Evolutionary conservation across 352 stramenopile species (phyloP).

Genomic region (Aphanomyces invadans): DNA sequence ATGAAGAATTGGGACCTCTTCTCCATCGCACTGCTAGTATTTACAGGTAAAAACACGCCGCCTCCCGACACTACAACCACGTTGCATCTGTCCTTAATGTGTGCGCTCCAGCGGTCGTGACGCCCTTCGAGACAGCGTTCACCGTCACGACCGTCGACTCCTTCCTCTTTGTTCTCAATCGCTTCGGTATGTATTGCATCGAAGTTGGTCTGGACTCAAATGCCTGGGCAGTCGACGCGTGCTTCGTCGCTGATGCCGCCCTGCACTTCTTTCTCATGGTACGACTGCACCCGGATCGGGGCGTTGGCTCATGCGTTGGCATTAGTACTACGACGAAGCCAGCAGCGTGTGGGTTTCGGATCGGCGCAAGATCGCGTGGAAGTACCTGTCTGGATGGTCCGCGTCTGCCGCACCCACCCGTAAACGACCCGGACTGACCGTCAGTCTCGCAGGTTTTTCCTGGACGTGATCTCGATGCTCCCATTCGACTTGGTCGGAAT

Average conservation of each 20-base stretch:
- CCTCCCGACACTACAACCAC: too few species aligned
- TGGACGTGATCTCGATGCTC: conserved; percentile 17
- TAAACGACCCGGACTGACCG: background rate
- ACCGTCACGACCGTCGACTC: background rate
- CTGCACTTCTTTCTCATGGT: conserved; percentile 23
- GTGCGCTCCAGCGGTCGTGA: conserved; percentile 20
- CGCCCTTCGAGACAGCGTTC: conserved; percentile 22
- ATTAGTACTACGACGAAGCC: conserved; percentile 16
- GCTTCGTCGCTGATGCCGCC: conserved; percentile 11
- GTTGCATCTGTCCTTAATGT: background rate
- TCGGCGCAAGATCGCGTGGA: background rate
- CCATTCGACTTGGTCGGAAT: conserved; percentile 18
- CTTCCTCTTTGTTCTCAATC: conserved; percentile 13
- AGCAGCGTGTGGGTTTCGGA: conserved; percentile 17
- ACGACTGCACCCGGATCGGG: too few species aligned
- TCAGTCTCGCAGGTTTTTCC: conserved; percentile 15
- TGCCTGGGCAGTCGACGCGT: conserved; percentile 21
- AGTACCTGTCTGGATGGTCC: conserved; percentile 18
- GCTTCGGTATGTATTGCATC: background rate
- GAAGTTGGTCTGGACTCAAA: too few species aligned
- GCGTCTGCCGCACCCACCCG: background rate
- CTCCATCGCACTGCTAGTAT: conserved; percentile 16
- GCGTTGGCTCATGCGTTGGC: background rate
- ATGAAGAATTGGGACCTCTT: conserved; percentile 20
- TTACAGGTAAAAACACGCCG: too few species aligned